Percentiles rank a stretch among this genome's conserved stretches.
phyloP scores from a whole-genome alignment of 2,329 filamentous ascomycete species.

The Paraconiothyrium brasiliense region DNA sequence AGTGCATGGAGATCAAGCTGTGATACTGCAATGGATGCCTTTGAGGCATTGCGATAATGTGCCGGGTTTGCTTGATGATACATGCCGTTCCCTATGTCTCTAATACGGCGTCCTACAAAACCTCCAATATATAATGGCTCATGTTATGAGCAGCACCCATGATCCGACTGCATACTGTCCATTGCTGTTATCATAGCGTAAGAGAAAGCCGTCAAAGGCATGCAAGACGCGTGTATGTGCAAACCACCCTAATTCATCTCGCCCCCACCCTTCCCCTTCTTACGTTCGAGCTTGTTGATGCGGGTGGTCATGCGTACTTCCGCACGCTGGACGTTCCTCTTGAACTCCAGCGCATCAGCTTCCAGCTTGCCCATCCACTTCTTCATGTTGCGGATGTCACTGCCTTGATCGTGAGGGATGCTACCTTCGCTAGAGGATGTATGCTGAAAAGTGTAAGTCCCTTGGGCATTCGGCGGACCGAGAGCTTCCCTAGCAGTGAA shows the following conservation, averaged over 20 bases:
- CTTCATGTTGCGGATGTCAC: not conserved
- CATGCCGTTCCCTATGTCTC: not conserved
- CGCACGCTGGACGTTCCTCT: constrained; percentile 28
- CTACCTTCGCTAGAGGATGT: not conserved
- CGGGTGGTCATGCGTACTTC: constrained; percentile 31
- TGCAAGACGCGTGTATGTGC: not conserved
- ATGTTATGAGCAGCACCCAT: not conserved
- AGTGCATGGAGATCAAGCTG: too few species aligned
- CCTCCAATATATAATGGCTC: not conserved
- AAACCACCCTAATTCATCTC: not conserved
- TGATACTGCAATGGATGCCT: too few species aligned
- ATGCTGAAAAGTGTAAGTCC: constrained; percentile 24
- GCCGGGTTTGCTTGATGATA: not conserved
- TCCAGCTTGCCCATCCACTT: constrained; percentile 21
- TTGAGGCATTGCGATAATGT: not conserved
- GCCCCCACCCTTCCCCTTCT: not conserved
- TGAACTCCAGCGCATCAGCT: constrained; percentile 25
- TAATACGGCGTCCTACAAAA: not conserved
- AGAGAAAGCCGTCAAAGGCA: not conserved
- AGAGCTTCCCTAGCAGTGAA: constrained; percentile 24
- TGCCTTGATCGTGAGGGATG: not conserved
- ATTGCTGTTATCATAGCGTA: not conserved
- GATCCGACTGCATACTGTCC: not conserved
- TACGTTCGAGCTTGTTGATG: constrained; percentile 22
- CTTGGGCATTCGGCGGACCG: constrained; percentile 33